Evolutionary conservation across 116 monocot species (phyloP).

Genomic region (Dioscorea cayenensis): DNA sequence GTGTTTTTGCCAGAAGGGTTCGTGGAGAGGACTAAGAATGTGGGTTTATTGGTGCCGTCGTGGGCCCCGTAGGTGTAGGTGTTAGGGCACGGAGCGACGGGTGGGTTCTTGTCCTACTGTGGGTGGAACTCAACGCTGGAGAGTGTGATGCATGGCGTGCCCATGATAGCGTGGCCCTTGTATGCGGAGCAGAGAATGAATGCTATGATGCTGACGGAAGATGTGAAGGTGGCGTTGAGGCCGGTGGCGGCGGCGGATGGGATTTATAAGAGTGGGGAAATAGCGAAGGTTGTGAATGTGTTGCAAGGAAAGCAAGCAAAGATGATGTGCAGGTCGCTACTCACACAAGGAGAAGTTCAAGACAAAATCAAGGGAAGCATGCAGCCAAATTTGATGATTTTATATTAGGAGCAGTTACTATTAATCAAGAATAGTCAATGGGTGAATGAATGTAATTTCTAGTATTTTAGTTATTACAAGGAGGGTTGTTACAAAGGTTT

Average conservation of each 20-base stretch:
- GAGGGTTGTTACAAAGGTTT: no score
- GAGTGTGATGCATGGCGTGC: slow-evolving; percentile 27
- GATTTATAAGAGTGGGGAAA: slow-evolving; percentile 15
- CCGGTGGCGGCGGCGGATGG: slow-evolving; percentile 8
- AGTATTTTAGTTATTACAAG: no score
- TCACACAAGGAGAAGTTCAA: no score
- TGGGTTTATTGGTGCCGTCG: slow-evolving; percentile 22
- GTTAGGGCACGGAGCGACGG: slow-evolving; percentile 25
- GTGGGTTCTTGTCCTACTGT: slow-evolving; percentile 31
- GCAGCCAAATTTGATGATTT: no score
- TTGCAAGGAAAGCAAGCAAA: no score
- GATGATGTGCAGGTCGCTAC: no score
- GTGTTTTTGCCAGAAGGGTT: slow-evolving; percentile 36
- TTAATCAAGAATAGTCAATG: no score
- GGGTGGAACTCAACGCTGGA: slow-evolving; percentile 50
- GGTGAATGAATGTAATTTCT: no score
- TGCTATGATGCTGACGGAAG: slow-evolving; percentile 20
- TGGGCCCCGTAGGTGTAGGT: slow-evolving; percentile 38
- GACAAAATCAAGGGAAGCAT: no score
- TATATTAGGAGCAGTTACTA: no score
- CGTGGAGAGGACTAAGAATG: slow-evolving; percentile 20
- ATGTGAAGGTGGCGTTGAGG: slow-evolving; percentile 16
- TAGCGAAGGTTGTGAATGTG: slow-evolving; percentile 16
- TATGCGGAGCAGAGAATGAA: slow-evolving; percentile 32
- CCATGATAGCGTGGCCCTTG: slow-evolving; percentile 45